Evolutionary conservation across 805 yeast species (phyloP).

Genomic region (Huiozyma naganishii): DNA sequence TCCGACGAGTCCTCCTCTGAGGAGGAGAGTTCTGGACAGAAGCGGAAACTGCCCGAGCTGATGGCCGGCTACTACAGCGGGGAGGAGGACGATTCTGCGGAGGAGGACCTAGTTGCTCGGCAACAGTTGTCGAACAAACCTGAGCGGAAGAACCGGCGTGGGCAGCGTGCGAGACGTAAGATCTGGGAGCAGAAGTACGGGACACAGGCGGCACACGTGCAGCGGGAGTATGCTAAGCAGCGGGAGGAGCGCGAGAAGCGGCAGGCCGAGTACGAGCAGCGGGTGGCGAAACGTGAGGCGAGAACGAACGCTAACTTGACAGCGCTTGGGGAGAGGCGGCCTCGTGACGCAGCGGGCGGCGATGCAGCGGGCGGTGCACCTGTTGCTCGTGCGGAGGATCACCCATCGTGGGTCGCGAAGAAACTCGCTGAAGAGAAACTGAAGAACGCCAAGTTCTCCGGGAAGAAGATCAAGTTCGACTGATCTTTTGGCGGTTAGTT

Average conservation of each 20-base stretch:
- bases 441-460: constrained; percentile 59
- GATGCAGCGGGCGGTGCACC: background rate
- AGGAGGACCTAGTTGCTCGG: constrained; percentile 38
- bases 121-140: constrained; percentile 28
- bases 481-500: constrained; percentile 9
- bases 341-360: too few species aligned
- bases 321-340: constrained; percentile 5
- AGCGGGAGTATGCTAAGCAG: constrained; percentile 47
- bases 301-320: constrained; percentile 23
- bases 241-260: constrained; percentile 47
- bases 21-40: constrained; percentile 16
- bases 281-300: constrained; percentile 55
- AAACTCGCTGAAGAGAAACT: constrained; percentile 56
- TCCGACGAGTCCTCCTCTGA: constrained; percentile 26
- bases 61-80: constrained; percentile 79
- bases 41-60: constrained; percentile 49
- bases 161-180: constrained; percentile 93
- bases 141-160: constrained; percentile 77
- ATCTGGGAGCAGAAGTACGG: constrained; percentile 95
- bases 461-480: constrained; percentile 78
- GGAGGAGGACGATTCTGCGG: constrained; percentile 53
- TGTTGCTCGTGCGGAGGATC: constrained; percentile 27
- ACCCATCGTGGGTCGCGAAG: constrained; percentile 99
- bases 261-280: constrained; percentile 59
- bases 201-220: constrained; percentile 67